Conservation (phyloP, 2,329 filamentous ascomycete species). For the Arachnopeziza araneosa region DNA sequence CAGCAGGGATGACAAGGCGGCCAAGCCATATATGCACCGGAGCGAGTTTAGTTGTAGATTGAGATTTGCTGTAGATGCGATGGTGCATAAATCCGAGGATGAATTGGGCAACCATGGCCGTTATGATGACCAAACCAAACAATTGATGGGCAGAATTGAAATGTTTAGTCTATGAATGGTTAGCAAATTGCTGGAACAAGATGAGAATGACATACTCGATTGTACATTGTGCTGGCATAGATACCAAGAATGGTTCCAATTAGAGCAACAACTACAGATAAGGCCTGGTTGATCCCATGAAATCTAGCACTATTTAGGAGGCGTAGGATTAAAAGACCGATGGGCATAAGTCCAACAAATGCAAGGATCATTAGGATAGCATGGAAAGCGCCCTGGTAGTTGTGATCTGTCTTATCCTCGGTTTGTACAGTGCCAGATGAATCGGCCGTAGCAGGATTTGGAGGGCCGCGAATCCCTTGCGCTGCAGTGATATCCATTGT, state of each 20-base stretch:
- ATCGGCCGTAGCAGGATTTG: slow-evolving; percentile 29
- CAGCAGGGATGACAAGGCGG: slow-evolving; percentile 46
- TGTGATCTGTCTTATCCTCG: slow-evolving; percentile 27
- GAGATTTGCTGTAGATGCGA: slow-evolving; percentile 44
- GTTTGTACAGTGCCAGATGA: slow-evolving; percentile 36
- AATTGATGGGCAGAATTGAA: slow-evolving; percentile 53
- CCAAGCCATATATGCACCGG: slow-evolving; percentile 54
- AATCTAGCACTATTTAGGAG: slow-evolving; percentile 46
- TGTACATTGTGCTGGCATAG: slow-evolving; percentile 42
- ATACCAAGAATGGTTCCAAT: slow-evolving; percentile 48
- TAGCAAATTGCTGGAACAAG: background rate
- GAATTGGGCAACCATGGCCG: slow-evolving; percentile 48
- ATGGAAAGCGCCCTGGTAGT: slow-evolving; percentile 30
- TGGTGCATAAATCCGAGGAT: slow-evolving; percentile 52
- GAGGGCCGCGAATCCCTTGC: slow-evolving; percentile 39
- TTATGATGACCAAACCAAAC: slow-evolving; percentile 49
- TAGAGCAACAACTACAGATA: slow-evolving; percentile 44
- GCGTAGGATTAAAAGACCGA: slow-evolving; percentile 49
- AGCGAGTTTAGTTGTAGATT: slow-evolving; percentile 44
- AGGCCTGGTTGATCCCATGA: slow-evolving; percentile 49
- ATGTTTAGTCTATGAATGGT: slow-evolving; percentile 39
- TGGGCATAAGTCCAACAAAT: slow-evolving; percentile 50
- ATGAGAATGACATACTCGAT: slow-evolving; percentile 41
- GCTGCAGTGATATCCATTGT: slow-evolving; percentile 49
- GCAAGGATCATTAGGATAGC: slow-evolving; percentile 47